Conservation (phyloP, 2,329 filamentous ascomycete species). For the Phialophora verrucosa region DNA sequence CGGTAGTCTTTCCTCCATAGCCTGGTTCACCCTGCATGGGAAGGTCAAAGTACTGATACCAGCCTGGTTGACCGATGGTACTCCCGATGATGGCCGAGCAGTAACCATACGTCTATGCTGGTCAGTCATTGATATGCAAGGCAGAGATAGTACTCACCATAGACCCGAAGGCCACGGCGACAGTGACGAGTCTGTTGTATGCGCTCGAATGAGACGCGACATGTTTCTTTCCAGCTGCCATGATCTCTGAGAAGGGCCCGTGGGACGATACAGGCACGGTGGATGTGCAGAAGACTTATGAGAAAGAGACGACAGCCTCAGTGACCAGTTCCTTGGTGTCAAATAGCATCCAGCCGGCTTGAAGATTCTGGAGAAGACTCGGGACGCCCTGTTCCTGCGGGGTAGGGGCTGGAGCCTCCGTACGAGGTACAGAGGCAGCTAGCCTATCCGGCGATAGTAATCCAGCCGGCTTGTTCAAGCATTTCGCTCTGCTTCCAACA, state of each 20-base stretch:
- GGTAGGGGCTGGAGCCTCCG: neutral
- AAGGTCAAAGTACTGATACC: constrained; percentile 52
- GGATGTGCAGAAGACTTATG: neutral
- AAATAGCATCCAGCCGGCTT: neutral
- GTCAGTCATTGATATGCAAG: neutral
- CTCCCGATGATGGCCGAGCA: constrained; percentile 49
- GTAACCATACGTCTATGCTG: constrained; percentile 41
- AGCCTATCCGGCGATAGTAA: neutral
- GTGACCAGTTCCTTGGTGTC: neutral
- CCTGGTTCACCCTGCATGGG: constrained; percentile 48
- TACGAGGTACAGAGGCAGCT: neutral
- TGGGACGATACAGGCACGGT: neutral
- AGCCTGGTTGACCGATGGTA: constrained; percentile 55
- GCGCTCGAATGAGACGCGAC: constrained; percentile 44
- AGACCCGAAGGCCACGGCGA: constrained; percentile 49
- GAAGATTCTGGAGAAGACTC: constrained; percentile 1
- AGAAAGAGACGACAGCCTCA: neutral
- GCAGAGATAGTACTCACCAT: constrained; percentile 42
- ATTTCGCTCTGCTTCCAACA: neutral
- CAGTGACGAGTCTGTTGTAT: constrained; percentile 49
- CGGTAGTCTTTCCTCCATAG: constrained; percentile 49
- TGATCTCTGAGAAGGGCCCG: constrained; percentile 13
- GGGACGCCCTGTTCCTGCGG: constrained; percentile 3
- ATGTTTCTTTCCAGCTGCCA: constrained; percentile 18
- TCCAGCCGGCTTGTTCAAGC: neutral